These are phyloP conservation scores for Diutina rugosa DNA, from an alignment of 1,139 yeast species.

Conservation along the genomic window DNA sequence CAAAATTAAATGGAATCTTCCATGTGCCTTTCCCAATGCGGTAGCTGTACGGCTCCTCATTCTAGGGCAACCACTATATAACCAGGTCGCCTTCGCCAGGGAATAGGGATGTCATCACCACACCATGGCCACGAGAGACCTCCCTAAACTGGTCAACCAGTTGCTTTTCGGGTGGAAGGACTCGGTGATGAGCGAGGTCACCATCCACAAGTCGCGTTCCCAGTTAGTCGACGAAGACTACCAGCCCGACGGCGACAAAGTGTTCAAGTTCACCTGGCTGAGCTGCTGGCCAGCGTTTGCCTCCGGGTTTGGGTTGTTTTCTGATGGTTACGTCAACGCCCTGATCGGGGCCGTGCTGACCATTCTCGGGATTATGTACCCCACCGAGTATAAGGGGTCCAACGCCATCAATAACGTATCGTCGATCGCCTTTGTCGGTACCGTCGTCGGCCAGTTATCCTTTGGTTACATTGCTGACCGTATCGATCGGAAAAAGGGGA, in stretches of 20 bases:
- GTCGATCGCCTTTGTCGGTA: constrained; percentile 86
- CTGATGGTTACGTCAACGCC: constrained; percentile 85
- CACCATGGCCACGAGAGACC: constrained; percentile 35
- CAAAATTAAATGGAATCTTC: background rate
- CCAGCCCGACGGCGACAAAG: constrained; percentile 6
- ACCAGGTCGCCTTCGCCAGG: background rate
- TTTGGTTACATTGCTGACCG: constrained; percentile 77
- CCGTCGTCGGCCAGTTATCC: constrained; percentile 71
- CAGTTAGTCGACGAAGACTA: background rate
- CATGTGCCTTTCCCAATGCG: background rate
- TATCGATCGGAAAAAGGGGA: constrained; percentile 66
- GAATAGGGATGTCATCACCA: background rate
- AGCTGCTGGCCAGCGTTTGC: constrained; percentile 63
- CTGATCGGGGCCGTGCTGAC: constrained; percentile 68
- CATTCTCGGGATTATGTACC: constrained; percentile 53
- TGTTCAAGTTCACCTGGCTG: background rate
- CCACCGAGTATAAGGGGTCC: constrained; percentile 45
- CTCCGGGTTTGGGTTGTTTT: constrained; percentile 84
- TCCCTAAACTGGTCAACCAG: constrained; percentile 30
- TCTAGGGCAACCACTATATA: too few species aligned
- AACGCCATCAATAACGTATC: constrained; percentile 66
- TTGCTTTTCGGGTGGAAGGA: constrained; percentile 27
- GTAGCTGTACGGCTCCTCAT: background rate
- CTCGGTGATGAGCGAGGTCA: constrained; percentile 22
- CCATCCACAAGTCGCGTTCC: constrained; percentile 13